Percentiles rank a stretch among this genome's conserved stretches.
Conservation (phyloP, 306 rosid species). For the Aeschynomene evenia region DNA sequence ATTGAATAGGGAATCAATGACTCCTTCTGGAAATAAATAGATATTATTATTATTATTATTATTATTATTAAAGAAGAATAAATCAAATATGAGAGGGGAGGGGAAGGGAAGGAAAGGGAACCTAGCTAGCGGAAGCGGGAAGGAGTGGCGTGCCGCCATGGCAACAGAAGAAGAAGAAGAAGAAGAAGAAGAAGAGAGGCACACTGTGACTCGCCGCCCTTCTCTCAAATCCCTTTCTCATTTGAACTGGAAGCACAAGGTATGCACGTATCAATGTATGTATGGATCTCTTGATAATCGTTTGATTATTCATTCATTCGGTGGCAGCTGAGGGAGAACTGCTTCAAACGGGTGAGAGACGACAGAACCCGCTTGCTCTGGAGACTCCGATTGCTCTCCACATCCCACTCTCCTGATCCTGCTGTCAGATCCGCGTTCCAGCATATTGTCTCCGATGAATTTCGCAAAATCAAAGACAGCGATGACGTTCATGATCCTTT, state of each 20-base stretch:
- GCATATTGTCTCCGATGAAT: conserved; percentile 69
- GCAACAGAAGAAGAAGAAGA: conserved; percentile 1
- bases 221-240: conserved; percentile 51
- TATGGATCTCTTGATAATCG: background rate
- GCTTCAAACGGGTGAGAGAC: conserved; percentile 70
- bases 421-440: conserved; percentile 45
- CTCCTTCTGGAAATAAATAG: too few species aligned
- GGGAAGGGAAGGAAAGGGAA: too few species aligned
- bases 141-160: background rate
- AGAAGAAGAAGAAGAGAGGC: too few species aligned
- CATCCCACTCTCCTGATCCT: conserved; percentile 29
- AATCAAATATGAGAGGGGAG: too few species aligned
- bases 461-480: conserved; percentile 55
- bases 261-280: too few species aligned
- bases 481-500: conserved; percentile 42
- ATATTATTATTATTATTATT: too few species aligned
- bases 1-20: too few species aligned
- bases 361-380: conserved; percentile 75
- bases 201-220: background rate
- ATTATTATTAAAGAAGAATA: too few species aligned
- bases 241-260: conserved; percentile 79
- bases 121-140: background rate
- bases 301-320: too few species aligned
- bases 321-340: conserved; percentile 66
- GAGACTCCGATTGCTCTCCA: conserved; percentile 50